phyloP scores from a whole-genome alignment of 768 basidiomycete genomes.

The Daedaleopsis sinensis region DNA sequence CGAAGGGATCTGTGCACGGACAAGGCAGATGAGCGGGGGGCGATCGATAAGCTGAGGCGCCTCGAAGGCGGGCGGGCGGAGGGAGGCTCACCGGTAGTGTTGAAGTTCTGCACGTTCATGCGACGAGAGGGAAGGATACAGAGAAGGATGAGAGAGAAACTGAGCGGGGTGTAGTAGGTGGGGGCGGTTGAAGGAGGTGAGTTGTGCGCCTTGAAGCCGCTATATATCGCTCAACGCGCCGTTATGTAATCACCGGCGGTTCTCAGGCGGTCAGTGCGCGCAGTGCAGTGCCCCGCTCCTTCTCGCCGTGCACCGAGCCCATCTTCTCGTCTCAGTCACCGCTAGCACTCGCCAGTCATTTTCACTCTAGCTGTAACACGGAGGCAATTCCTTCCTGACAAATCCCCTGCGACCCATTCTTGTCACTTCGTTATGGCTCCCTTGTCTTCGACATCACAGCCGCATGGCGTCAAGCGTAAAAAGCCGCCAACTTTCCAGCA shows the following conservation, averaged over 20 bases:
- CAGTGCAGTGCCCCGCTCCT: background rate
- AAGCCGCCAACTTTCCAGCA: slow-evolving; percentile 74
- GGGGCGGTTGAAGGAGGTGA: slow-evolving; percentile 11
- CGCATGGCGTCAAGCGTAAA: slow-evolving; percentile 47
- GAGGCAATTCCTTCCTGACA: slow-evolving; percentile 6
- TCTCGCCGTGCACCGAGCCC: slow-evolving; percentile 1
- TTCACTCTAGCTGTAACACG: background rate
- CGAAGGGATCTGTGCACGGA: slow-evolving; percentile 80
- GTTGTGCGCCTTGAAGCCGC: slow-evolving; percentile 17
- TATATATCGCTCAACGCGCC: slow-evolving; percentile 16
- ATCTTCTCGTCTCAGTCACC: slow-evolving; percentile 5
- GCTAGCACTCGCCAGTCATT: background rate
- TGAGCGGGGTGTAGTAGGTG: slow-evolving; percentile 48
- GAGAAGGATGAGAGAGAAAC: slow-evolving; percentile 36
- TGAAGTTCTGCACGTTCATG: slow-evolving; percentile 96
- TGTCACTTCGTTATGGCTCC: slow-evolving; percentile 1
- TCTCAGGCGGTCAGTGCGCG: slow-evolving; percentile 8
- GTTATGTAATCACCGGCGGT: slow-evolving; percentile 27
- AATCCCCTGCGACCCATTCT: background rate
- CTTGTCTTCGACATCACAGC: slow-evolving; percentile 12
- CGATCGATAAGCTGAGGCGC: slow-evolving; percentile 23
- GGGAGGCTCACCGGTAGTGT: slow-evolving; percentile 66
- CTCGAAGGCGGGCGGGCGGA: background rate
- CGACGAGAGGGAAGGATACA: slow-evolving; percentile 48
- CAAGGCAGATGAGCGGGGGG: slow-evolving; percentile 7